phyloP scores from a whole-genome alignment of 1,284 basidiomycete species.

The Rhodotorula sp. region DNA sequence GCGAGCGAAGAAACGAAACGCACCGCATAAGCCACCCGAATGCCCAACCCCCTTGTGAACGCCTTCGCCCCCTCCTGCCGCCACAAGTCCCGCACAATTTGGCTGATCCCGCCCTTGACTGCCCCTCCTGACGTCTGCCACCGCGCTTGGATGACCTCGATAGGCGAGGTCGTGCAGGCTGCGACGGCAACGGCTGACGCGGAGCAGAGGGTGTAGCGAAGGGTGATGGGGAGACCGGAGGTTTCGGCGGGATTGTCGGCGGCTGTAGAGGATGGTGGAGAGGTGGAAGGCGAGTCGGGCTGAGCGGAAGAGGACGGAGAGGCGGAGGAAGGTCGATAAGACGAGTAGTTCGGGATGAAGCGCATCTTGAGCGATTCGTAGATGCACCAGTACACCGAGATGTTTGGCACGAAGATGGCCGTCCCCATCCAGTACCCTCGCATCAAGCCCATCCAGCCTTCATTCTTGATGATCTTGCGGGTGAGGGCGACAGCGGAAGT shows the following conservation, averaged over 20 bases:
- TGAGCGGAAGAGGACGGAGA: background rate
- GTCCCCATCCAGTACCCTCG: constrained; percentile 24
- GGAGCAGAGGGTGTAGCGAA: constrained; percentile 40
- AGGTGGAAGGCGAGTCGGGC: background rate
- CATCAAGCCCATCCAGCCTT: constrained; percentile 37
- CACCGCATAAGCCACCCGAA: constrained; percentile 40
- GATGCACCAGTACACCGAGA: constrained; percentile 27
- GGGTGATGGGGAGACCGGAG: constrained; percentile 26
- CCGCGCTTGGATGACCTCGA: constrained; percentile 41
- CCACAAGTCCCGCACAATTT: constrained; percentile 35
- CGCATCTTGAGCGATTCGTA: constrained; percentile 42
- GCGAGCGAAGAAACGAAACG: background rate
- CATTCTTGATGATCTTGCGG: constrained; percentile 39
- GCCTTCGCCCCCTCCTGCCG: constrained; percentile 33
- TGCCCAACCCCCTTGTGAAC: constrained; percentile 38
- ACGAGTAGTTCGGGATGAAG: constrained; percentile 40
- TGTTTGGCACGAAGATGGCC: constrained; percentile 14
- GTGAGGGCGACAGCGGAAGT: constrained; percentile 37
- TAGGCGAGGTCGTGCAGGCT: constrained; percentile 36
- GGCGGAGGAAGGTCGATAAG: background rate
- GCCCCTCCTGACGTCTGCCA: constrained; percentile 42
- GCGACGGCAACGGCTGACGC: constrained; percentile 35
- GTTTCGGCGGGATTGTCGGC: too few relatives aligned
- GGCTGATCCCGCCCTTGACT: constrained; percentile 28
- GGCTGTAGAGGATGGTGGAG: background rate